Percentiles rank a stretch among this genome's conserved stretches.
These are phyloP conservation scores for Triticum aestivum DNA, from an alignment of 176 grass and related monocot species.

Conservation along the genomic window IWGSC_CS_RefSeq_v2.1 NC_057814.1:221215653-221216152, in stretches of 20 bases:
- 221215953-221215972: slow-evolving; percentile 22
- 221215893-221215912: neutral
- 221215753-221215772: neutral
- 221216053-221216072: neutral
- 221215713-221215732: neutral
- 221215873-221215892: neutral
- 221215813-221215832: neutral
- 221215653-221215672: neutral
- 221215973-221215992: slow-evolving; percentile 23
- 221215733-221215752: neutral
- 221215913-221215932: slow-evolving; percentile 25
- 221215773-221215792: slow-evolving; percentile 9
- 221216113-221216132: neutral
- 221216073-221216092: neutral
- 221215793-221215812: slow-evolving; percentile 2
- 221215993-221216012: neutral
- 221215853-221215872: slow-evolving; percentile 41
- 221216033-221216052: neutral
- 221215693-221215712: neutral
- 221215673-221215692: slow-evolving; percentile 20
- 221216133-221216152: neutral
- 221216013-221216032: neutral
- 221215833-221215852: slow-evolving; percentile 19
- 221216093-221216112: neutral
- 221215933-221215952: slow-evolving; percentile 30